Percentiles rank a stretch among this genome's conserved stretches.
Evolutionary conservation across 768 basidiomycete genomes (phyloP).

Genomic region (Gloeopeniophorella convolvens): DNA sequence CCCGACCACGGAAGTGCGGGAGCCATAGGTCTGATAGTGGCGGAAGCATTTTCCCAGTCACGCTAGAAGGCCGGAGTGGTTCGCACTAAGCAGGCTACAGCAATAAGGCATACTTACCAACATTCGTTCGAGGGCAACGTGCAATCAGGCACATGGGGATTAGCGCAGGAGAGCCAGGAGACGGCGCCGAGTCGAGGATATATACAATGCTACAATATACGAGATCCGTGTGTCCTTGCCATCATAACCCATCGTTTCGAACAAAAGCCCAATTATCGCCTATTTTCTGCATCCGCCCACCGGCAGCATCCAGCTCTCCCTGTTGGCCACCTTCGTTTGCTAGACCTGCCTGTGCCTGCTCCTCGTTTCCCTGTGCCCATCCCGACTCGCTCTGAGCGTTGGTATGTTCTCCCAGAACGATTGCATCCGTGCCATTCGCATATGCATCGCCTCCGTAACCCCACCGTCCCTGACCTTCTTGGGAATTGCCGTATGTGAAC

Average conservation of each 20-base stretch:
- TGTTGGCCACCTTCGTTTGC: slow-evolving; percentile 1
- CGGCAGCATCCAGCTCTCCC: slow-evolving; percentile 9
- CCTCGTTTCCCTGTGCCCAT: slow-evolving; percentile 16
- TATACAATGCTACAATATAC: slow-evolving; percentile 22
- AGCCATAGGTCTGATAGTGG: too few species aligned
- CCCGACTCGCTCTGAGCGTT: slow-evolving; percentile 14
- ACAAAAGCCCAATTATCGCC: slow-evolving; percentile 73
- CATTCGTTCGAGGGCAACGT: too few species aligned
- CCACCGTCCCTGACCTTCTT: slow-evolving; percentile 29
- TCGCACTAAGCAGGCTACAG: too few species aligned
- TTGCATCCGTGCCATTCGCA: slow-evolving; percentile 44
- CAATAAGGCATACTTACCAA: too few species aligned
- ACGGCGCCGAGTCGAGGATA: too few species aligned
- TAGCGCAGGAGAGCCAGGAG: too few species aligned
- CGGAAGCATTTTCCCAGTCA: too few species aligned
- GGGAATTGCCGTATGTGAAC: slow-evolving; percentile 40
- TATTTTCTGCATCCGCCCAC: slow-evolving; percentile 54
- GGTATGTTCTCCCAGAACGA: slow-evolving; percentile 50
- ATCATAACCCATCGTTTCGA: slow-evolving; percentile 27
- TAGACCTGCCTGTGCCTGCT: slow-evolving; percentile 2
- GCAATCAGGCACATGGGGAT: too few species aligned
- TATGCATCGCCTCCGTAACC: slow-evolving; percentile 31
- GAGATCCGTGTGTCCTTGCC: slow-evolving; percentile 7
- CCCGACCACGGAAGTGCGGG: too few species aligned
- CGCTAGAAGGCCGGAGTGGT: too few species aligned